These are phyloP conservation scores for Podospora pseudocomata DNA, from an alignment of 495 filamentous ascomycete species.

Conservation along the genomic window DNA sequence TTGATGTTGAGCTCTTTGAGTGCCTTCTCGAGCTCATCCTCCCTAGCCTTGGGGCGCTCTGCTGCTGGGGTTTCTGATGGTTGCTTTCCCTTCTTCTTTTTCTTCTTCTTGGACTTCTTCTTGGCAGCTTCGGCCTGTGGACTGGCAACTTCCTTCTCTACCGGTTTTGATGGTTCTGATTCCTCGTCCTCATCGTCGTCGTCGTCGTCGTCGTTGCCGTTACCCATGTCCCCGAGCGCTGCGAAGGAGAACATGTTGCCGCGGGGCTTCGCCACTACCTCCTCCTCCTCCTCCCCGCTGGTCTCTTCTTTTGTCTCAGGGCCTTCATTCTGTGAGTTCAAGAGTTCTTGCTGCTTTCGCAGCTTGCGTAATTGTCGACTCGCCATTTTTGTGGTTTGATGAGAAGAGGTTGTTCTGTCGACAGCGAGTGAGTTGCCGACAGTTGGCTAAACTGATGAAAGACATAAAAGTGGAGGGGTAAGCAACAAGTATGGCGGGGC, in stretches of 20 bases:
- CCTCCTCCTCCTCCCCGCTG: conserved; percentile 36
- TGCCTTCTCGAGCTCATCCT: conserved; percentile 82
- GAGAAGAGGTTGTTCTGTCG: not conserved
- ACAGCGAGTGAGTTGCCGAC: not conserved
- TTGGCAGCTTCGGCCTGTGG: conserved; percentile 41
- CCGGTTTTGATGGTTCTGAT: conserved; percentile 25
- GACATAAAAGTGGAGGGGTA: not conserved
- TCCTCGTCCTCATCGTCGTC: conserved; percentile 47
- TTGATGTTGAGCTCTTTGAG: conserved; percentile 57
- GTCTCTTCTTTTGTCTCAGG: conserved; percentile 43
- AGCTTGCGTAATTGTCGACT: conserved; percentile 75
- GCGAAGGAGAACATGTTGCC: conserved; percentile 48
- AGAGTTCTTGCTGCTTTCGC: conserved; percentile 65
- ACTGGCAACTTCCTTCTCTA: conserved; percentile 15
- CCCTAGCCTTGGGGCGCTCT: conserved; percentile 31
- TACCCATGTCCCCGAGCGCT: conserved; percentile 41
- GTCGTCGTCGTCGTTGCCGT: conserved; percentile 35
- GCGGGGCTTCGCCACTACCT: conserved; percentile 38
- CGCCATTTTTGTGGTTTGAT: conserved; percentile 59
- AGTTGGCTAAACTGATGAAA: not conserved
- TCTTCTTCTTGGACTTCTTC: conserved; percentile 61
- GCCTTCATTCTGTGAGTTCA: conserved; percentile 32
- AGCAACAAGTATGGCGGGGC: not conserved
- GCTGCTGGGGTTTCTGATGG: conserved; percentile 18
- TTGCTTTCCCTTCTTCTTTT: conserved; percentile 48